Conservation (phyloP, 1,139 yeast genomes). For the Citeromyces siamensis region DNA sequence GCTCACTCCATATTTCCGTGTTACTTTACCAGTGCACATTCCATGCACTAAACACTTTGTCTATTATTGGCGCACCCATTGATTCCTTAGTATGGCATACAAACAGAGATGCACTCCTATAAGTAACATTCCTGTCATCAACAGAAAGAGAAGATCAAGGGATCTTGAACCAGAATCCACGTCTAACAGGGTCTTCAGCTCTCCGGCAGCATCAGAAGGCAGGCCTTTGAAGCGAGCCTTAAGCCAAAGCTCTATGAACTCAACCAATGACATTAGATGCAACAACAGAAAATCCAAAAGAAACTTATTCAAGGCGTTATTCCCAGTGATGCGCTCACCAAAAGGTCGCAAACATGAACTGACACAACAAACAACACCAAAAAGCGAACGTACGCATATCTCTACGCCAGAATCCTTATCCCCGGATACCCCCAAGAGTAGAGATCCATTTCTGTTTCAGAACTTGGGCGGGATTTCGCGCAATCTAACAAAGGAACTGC, state of each 20-base stretch:
- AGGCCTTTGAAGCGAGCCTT: slow-evolving; percentile 3
- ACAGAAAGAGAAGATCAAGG: background rate
- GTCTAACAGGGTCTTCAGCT: background rate
- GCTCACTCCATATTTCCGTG: background rate
- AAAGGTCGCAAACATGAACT: background rate
- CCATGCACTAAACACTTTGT: background rate
- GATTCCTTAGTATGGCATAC: slow-evolving; percentile 3
- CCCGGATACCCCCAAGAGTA: background rate
- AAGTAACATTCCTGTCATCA: slow-evolving; percentile 1
- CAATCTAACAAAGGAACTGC: background rate
- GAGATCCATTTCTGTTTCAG: background rate
- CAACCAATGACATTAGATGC: background rate
- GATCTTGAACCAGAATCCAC: background rate
- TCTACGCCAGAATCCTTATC: background rate
- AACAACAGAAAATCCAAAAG: background rate
- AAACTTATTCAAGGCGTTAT: background rate
- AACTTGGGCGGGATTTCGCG: background rate
- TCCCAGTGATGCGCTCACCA: slow-evolving; percentile 1
- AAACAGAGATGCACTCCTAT: background rate
- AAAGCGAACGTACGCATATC: background rate
- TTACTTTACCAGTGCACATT: background rate
- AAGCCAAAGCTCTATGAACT: background rate
- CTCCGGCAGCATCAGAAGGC: slow-evolving; percentile 2
- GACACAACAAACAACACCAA: background rate
- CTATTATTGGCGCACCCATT: background rate